Evolutionary conservation across 2,329 filamentous ascomycete genomes (phyloP).

Genomic region (Fusarium clavum): DNA sequence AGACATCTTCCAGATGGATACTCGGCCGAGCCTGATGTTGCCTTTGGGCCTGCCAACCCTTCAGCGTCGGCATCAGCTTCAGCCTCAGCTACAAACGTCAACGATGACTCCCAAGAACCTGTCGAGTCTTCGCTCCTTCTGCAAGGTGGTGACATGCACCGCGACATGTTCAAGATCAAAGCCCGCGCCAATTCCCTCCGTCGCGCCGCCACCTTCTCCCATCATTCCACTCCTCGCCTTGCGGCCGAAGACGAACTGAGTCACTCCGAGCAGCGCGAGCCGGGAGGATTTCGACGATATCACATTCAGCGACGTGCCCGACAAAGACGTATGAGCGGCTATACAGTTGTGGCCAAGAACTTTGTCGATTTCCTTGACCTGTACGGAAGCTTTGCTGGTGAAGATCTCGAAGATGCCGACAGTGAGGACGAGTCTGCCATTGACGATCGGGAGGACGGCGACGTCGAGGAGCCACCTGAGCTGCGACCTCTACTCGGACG

Average conservation of each 20-base stretch:
- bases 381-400: slow-evolving; percentile 81
- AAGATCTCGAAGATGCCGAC: slow-evolving; percentile 68
- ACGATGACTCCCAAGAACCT: slow-evolving; percentile 52
- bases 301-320: slow-evolving; percentile 54
- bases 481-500: slow-evolving; percentile 66
- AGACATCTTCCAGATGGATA: slow-evolving; percentile 55
- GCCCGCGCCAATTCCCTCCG: slow-evolving; percentile 63
- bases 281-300: slow-evolving; percentile 61
- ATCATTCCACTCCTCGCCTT: slow-evolving; percentile 55
- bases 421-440: slow-evolving; percentile 70
- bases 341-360: slow-evolving; percentile 70
- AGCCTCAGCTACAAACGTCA: slow-evolving; percentile 30
- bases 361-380: slow-evolving; percentile 82
- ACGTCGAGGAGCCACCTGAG: slow-evolving; percentile 64
- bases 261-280: slow-evolving; percentile 56
- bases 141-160: slow-evolving; percentile 82
- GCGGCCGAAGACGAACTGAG: slow-evolving; percentile 48
- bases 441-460: slow-evolving; percentile 57
- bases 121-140: slow-evolving; percentile 73
- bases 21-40: slow-evolving; percentile 55
- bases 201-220: slow-evolving; percentile 76
- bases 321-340: slow-evolving; percentile 53
- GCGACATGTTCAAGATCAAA: slow-evolving; percentile 80
- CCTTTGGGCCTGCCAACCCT: slow-evolving; percentile 37
- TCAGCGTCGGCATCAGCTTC: slow-evolving; percentile 23